These are phyloP conservation scores for Moricandia moricandioides DNA, from an alignment of 345 rosid species.

Conservation along the genomic window DNA sequence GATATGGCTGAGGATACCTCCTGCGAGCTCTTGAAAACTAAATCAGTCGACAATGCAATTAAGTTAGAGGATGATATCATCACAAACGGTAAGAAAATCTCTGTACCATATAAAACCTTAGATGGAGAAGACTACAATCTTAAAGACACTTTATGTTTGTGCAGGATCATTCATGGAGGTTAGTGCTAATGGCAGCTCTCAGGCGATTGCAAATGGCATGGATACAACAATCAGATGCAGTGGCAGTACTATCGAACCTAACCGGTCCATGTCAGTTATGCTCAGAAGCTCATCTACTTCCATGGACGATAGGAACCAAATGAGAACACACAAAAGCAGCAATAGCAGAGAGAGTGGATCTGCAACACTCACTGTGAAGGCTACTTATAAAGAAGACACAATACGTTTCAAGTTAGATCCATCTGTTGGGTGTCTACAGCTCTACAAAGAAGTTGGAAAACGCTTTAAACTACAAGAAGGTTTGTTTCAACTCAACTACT, in stretches of 20 bases:
- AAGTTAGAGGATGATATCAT: slow-evolving; percentile 58
- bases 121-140: slow-evolving; percentile 3
- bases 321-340: slow-evolving; percentile 37
- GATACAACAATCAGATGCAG: slow-evolving; percentile 38
- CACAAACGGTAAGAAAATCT: slow-evolving; percentile 27
- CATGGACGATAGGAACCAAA: slow-evolving; percentile 48
- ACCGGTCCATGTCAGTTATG: slow-evolving; percentile 48
- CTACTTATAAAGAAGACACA: slow-evolving; percentile 68
- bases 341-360: slow-evolving; percentile 52
- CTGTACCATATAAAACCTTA: neutral
- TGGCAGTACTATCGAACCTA: slow-evolving; percentile 44
- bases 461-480: slow-evolving; percentile 71
- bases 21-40: slow-evolving; percentile 5
- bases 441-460: slow-evolving; percentile 74
- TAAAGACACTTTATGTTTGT: neutral
- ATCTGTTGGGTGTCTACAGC: slow-evolving; percentile 59
- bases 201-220: slow-evolving; percentile 11
- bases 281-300: slow-evolving; percentile 60
- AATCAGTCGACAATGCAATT: slow-evolving; percentile 41
- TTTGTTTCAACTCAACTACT: slow-evolving; percentile 75
- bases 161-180: slow-evolving; percentile 44
- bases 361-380: slow-evolving; percentile 61
- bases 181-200: slow-evolving; percentile 36
- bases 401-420: slow-evolving; percentile 83
- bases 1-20: slow-evolving; percentile 25